Evolutionary conservation across 805 yeast genomes (phyloP).

Genomic region (Sporopachydermia quercuum): DNA sequence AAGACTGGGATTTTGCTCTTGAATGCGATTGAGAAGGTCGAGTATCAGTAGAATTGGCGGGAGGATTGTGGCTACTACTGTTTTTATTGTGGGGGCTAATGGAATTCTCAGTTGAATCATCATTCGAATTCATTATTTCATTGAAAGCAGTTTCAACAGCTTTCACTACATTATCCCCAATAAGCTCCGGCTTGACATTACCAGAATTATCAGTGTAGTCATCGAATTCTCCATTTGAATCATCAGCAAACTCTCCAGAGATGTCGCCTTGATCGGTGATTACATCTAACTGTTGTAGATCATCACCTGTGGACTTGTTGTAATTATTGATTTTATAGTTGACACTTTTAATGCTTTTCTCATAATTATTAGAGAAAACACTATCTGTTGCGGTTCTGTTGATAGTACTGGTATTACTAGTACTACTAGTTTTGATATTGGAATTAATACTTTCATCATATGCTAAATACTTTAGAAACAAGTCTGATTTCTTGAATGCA

Average conservation of each 20-base stretch:
- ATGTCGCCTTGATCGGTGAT: constrained; percentile 5
- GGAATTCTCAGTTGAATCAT: no score
- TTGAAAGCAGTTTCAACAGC: constrained; percentile 59
- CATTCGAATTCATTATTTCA: constrained; percentile 30
- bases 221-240: constrained; percentile 5
- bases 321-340: background rate
- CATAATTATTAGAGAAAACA: no score
- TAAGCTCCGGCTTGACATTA: background rate
- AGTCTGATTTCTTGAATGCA: constrained; percentile 45
- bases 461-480: constrained; percentile 38
- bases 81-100: no score
- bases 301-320: background rate
- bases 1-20: no score
- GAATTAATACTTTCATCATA: constrained; percentile 17
- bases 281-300: no score
- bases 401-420: background rate
- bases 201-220: no score
- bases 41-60: no score
- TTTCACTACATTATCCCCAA: constrained; percentile 24
- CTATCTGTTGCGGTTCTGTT: background rate
- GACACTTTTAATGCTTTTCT: constrained; percentile 2
- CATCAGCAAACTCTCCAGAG: constrained; percentile 6
- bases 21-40: no score
- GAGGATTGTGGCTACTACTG: no score
- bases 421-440: constrained; percentile 5